Evolutionary conservation across 495 filamentous ascomycete genomes (phyloP).

Genomic region (Achaetomiella virescens): DNA sequence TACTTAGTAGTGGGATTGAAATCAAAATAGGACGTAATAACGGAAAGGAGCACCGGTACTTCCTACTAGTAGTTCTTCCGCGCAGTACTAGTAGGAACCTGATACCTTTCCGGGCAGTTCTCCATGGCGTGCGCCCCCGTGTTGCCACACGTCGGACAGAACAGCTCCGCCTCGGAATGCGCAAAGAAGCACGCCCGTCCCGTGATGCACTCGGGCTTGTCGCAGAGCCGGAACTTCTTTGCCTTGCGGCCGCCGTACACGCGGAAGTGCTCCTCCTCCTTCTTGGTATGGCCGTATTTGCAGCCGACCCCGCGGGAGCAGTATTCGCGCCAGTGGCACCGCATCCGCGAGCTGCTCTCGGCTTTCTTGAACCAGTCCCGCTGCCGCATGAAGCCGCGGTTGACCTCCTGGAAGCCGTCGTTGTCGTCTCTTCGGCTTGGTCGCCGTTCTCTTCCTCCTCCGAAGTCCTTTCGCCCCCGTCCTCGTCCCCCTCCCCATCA

Average conservation of each 20-base stretch:
- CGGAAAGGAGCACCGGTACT: neutral
- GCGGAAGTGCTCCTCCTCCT: neutral
- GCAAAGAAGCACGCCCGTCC: neutral
- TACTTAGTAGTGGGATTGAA: too few species aligned
- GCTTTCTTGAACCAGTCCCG: neutral
- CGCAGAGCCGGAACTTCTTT: neutral
- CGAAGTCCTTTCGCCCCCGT: neutral
- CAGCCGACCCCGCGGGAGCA: slow-evolving; percentile 2
- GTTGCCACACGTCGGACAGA: slow-evolving; percentile 10
- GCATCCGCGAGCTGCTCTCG: neutral
- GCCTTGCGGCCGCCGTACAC: neutral
- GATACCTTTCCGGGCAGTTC: neutral
- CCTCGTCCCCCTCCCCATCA: neutral
- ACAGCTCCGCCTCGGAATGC: neutral
- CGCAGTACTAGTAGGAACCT: neutral
- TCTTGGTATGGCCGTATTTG: slow-evolving; percentile 6
- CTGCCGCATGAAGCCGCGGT: neutral
- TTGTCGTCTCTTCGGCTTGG: neutral
- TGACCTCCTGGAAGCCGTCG: neutral
- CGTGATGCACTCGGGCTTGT: neutral
- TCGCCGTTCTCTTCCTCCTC: neutral
- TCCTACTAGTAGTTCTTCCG: neutral
- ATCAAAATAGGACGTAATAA: neutral
- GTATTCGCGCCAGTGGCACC: slow-evolving; percentile 4
- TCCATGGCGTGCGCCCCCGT: neutral